A percentile compares a stretch with the other conserved stretches of the same genome.
Evolutionary conservation across 306 rosid genomes (phyloP).

Genomic region (Prunus padus): DNA sequence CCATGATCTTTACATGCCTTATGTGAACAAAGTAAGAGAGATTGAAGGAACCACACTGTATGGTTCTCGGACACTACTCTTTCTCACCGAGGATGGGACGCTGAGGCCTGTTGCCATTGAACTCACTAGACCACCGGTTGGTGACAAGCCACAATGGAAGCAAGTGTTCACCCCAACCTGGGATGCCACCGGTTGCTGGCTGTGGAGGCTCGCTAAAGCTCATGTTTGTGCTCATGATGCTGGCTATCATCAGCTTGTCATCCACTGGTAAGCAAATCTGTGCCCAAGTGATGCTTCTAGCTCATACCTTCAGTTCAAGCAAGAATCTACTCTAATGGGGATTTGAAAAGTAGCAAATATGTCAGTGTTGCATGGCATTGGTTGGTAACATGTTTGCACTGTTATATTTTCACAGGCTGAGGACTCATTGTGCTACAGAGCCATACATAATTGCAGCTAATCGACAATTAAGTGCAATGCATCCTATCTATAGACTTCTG

Average conservation of each 20-base stretch:
- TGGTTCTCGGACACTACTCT: constrained; percentile 40
- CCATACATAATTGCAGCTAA: constrained; percentile 41
- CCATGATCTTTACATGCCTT: constrained; percentile 37
- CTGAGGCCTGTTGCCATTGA: constrained; percentile 41
- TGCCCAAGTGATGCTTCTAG: no score
- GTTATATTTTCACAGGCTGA: constrained; percentile 20
- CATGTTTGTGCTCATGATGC: constrained; percentile 41
- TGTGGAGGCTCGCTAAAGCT: constrained; percentile 38
- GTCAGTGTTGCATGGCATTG: neutral
- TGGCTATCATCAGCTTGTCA: constrained; percentile 41
- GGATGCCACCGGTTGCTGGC: constrained; percentile 35
- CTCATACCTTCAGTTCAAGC: no score
- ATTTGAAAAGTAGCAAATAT: no score
- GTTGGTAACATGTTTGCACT: neutral
- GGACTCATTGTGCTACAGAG: constrained; percentile 35
- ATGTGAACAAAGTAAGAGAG: constrained; percentile 35
- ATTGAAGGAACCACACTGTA: constrained; percentile 35
- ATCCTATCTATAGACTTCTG: constrained; percentile 37
- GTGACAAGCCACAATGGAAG: constrained; percentile 34
- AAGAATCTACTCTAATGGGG: no score
- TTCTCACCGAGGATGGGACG: constrained; percentile 33
- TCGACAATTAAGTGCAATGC: constrained; percentile 41
- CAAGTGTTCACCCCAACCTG: constrained; percentile 31
- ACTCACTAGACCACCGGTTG: constrained; percentile 32
- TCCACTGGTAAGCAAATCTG: constrained; percentile 26